phyloP scores from a whole-genome alignment of 345 rosid genomes.

The Salix dunnii region DNA sequence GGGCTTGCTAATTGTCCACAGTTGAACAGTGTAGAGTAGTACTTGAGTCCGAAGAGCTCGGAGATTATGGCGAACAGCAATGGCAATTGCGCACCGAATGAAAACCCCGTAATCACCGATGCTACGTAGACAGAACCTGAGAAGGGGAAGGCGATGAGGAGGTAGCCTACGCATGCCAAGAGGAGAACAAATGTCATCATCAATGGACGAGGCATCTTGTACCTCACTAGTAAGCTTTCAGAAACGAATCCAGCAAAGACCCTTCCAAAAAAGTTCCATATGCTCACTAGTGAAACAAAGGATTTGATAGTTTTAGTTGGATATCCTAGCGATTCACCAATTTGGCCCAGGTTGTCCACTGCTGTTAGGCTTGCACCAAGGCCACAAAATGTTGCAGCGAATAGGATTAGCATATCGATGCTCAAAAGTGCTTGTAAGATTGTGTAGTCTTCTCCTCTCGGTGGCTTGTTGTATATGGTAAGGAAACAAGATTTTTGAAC shows the following conservation, averaged over 20 bases:
- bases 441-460: slow-evolving; percentile 87
- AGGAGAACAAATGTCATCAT: slow-evolving; percentile 71
- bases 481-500: slow-evolving; percentile 44
- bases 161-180: slow-evolving; percentile 52
- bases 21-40: slow-evolving; percentile 86
- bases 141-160: slow-evolving; percentile 67
- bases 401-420: slow-evolving; percentile 62
- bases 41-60: slow-evolving; percentile 82
- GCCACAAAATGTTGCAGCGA: slow-evolving; percentile 63
- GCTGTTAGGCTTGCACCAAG: slow-evolving; percentile 80
- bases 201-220: slow-evolving; percentile 66
- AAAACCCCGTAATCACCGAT: slow-evolving; percentile 68
- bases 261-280: slow-evolving; percentile 86
- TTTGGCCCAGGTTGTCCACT: slow-evolving; percentile 81
- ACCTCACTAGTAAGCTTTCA: slow-evolving; percentile 48
- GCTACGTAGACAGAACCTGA: slow-evolving; percentile 68
- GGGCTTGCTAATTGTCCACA: slow-evolving; percentile 84
- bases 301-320: slow-evolving; percentile 52
- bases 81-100: slow-evolving; percentile 77
- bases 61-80: slow-evolving; percentile 72
- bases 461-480: slow-evolving; percentile 48
- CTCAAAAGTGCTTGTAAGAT: slow-evolving; percentile 76
- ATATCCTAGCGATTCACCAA: slow-evolving; percentile 84
- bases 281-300: slow-evolving; percentile 78
- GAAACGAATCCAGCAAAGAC: slow-evolving; percentile 83